phyloP scores from a whole-genome alignment of 2,329 filamentous ascomycete species.

The Metarhizium guizhouense region DNA sequence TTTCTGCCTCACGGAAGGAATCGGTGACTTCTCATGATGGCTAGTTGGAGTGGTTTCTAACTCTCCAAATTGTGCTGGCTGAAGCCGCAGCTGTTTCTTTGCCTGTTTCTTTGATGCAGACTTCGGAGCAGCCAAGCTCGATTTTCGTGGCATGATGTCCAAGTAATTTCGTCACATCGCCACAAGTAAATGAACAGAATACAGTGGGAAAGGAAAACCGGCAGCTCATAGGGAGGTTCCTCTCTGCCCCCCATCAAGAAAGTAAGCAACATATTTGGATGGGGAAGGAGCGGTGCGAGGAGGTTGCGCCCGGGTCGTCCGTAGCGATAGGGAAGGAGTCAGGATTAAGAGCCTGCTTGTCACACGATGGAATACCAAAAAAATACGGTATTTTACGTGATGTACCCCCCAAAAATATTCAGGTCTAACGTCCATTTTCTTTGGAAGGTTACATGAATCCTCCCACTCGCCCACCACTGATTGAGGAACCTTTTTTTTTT shows the following conservation, averaged over 20 bases:
- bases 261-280: no score
- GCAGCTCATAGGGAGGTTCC: background rate
- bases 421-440: no score
- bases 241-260: background rate
- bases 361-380: no score
- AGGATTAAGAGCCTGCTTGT: no score
- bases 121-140: background rate
- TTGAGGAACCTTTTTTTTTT: no score
- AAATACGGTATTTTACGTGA: no score
- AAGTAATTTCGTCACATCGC: background rate
- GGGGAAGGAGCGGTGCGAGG: no score
- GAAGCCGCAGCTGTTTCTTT: conserved; percentile 8
- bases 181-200: background rate
- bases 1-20: background rate
- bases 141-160: background rate
- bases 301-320: no score
- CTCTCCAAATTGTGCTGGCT: conserved; percentile 16
- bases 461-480: no score
- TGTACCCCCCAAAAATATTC: no score
- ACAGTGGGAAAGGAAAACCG: background rate
- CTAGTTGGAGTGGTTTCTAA: conserved; percentile 25
- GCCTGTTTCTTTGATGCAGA: conserved; percentile 1
- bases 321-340: no score
- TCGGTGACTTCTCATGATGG: conserved; percentile 13
- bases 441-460: no score